Evolutionary conservation across 148 eudicot species (phyloP), one percentile per base, ranked within the genome.

Genomic region (Arctostaphylos glauca): DNA sequence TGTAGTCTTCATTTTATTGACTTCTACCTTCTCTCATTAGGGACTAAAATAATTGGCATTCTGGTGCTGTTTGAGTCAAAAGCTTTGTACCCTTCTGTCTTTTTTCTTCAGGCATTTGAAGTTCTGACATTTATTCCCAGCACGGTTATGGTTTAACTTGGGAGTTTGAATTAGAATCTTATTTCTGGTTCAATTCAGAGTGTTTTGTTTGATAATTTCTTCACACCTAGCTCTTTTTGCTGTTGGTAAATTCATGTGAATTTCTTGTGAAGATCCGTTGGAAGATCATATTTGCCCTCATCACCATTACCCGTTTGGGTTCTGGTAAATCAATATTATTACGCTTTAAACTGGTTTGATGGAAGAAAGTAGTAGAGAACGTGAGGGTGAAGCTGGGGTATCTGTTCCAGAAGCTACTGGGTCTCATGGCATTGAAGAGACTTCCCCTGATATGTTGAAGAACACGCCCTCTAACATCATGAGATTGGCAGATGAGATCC

Each of bases 381-480:
- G 81, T 50, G 73, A 43, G 64, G 52, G 70, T 58, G 90, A 82
- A 41, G 83, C 56, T 25, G 77, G 50, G 72, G 66, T 8, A 54
- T 79, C 85, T 19, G 83, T 68, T 68, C 78, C 56, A 9, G 81
- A n/a, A 21, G 82, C 82, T 2, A 60, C 70, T 46, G 78, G 79
- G 73, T 62, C 49, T 54, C 73, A 49, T 16, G 86, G 74, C 80
- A 78, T 66, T 77, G 94, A 71, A 44, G 88, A 92, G 78, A 90
- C 91, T 49, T 83, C 89, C 68, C 94, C 91, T 50, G 98, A 94
- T 83, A 85, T 94, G 94, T 85, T 96, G 88, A 93, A 84, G 90
- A 96, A 96, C 75, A 96, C 98, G 0, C 93, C 93, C 3, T 91
- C 95, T 2, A 96, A 96, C 86, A 96, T 96, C 47, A 84, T 85